phyloP scores from a whole-genome alignment of 257 asterid genomes.

The Avicennia marina region DNA sequence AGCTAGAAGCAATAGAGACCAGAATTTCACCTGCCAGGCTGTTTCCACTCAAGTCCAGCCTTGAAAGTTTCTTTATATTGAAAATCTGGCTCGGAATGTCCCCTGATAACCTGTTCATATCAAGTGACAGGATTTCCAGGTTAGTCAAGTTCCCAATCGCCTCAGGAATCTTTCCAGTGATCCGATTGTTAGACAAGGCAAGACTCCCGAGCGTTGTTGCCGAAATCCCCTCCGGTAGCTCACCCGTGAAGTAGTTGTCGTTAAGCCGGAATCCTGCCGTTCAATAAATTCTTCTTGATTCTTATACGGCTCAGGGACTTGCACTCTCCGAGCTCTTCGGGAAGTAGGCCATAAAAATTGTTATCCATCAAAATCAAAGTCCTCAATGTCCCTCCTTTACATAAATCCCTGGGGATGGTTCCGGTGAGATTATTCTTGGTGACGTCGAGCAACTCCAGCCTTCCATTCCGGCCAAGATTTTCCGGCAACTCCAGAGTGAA shows the following conservation, averaged over 20 bases:
- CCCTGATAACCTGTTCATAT: conserved; percentile 52
- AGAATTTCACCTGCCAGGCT: conserved; percentile 62
- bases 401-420: conserved; percentile 53
- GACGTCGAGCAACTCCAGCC: conserved; percentile 51
- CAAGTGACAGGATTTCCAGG: conserved; percentile 48
- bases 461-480: conserved; percentile 70
- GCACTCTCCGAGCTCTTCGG: conserved; percentile 61
- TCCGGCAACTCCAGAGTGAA: conserved; percentile 74
- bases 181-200: conserved; percentile 46
- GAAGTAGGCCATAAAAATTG: conserved; percentile 53
- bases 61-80: conserved; percentile 36
- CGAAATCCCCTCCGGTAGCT: conserved; percentile 49
- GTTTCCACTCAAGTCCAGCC: conserved; percentile 51
- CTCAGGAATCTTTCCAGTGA: conserved; percentile 51
- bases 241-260: conserved; percentile 55
- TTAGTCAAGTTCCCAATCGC: conserved; percentile 42
- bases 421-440: conserved; percentile 69
- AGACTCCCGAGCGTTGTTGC: conserved; percentile 34
- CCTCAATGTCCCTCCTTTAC: conserved; percentile 52
- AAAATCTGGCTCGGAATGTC: conserved; percentile 54
- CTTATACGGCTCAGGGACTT: conserved; percentile 41
- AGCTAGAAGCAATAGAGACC: conserved; percentile 17
- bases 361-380: conserved; percentile 59
- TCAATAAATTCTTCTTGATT: conserved; percentile 49
- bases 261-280: conserved; percentile 57